A percentile compares a stretch with the other conserved stretches of the same genome.
These are phyloP conservation scores for Elsinoe ampelina DNA, from an alignment of 2,329 filamentous ascomycete genomes.

Conservation along the genomic window DNA sequence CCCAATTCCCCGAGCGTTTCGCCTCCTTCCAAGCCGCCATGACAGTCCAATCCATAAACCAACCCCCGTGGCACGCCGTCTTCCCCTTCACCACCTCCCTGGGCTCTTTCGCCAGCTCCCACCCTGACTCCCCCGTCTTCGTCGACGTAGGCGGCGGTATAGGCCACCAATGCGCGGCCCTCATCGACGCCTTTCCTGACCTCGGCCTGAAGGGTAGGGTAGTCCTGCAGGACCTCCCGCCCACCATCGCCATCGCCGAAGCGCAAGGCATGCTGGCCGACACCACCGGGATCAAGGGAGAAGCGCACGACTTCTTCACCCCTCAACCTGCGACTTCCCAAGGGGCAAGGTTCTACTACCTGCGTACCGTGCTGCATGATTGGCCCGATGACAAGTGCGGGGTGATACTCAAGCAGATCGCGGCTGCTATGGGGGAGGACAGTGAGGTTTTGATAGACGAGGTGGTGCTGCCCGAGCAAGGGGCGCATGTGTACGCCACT, in stretches of 20 bases:
- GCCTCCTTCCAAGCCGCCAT: no score
- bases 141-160: conserved; percentile 22
- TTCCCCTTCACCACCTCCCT: background rate
- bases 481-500: background rate
- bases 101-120: background rate
- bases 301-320: conserved; percentile 18
- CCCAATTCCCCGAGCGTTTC: no score
- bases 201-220: conserved; percentile 16
- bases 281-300: background rate
- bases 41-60: background rate
- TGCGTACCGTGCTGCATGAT: background rate
- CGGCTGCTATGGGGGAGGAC: background rate
- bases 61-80: background rate
- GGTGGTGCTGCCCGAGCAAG: background rate
- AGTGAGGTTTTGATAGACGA: background rate
- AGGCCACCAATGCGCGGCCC: conserved; percentile 19
- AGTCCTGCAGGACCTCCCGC: conserved; percentile 23
- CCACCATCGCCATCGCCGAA: conserved; percentile 16
- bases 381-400: background rate
- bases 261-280: background rate
- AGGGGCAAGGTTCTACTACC: background rate
- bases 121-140: conserved; percentile 10
- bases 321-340: conserved; percentile 11
- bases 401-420: background rate
- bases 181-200: conserved; percentile 16